These are phyloP conservation scores for Knoxia roxburghii DNA, from an alignment of 257 asterid genomes.

Conservation along the genomic window DNA sequence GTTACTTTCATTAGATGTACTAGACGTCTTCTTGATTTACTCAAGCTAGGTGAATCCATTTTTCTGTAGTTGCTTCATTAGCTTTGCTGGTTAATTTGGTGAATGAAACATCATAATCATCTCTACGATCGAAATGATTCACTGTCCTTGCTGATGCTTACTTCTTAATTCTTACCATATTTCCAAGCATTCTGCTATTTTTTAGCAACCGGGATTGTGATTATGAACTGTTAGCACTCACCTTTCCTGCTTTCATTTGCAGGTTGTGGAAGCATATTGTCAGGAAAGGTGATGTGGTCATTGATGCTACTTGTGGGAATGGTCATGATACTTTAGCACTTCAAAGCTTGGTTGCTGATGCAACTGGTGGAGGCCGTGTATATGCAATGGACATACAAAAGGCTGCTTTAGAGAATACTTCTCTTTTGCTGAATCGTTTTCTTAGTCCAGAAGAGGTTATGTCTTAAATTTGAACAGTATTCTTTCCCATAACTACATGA, in stretches of 20 bases:
- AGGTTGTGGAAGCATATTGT: conserved; percentile 85
- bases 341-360: conserved; percentile 58
- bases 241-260: not conserved
- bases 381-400: conserved; percentile 81
- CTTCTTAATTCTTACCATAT: not conserved
- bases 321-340: conserved; percentile 84
- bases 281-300: conserved; percentile 67
- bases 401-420: conserved; percentile 66
- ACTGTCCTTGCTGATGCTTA: not conserved
- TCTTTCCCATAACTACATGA: not conserved
- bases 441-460: conserved; percentile 53
- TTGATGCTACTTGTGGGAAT: conserved; percentile 97
- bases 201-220: no score
- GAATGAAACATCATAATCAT: not conserved
- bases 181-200: no score
- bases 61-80: not conserved
- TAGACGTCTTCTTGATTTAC: not conserved
- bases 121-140: not conserved
- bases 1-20: not conserved
- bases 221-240: no score
- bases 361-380: conserved; percentile 55
- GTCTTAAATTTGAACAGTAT: not conserved
- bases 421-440: conserved; percentile 56
- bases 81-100: not conserved
- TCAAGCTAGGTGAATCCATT: not conserved